These are phyloP conservation scores for Lasiodiplodia sp. DNA, from an alignment of 2,329 filamentous ascomycete genomes.

Conservation along the genomic window DNA sequence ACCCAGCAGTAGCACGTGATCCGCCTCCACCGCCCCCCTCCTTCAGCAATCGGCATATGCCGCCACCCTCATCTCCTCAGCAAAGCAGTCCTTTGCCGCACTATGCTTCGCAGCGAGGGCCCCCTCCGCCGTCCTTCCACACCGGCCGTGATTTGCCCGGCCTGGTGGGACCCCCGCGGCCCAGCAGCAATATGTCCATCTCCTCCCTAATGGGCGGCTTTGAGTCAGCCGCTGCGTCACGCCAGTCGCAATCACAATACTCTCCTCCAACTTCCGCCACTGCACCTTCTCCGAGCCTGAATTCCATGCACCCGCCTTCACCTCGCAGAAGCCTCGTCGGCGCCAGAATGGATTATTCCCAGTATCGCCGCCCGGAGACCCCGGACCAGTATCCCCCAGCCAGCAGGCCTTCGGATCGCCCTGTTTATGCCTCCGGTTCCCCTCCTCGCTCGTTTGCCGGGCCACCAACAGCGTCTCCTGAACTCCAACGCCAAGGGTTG, in stretches of 20 bases:
- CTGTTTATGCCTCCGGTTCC: slow-evolving; percentile 40
- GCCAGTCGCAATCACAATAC: slow-evolving; percentile 51
- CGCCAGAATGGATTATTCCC: slow-evolving; percentile 43
- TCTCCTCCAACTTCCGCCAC: slow-evolving; percentile 50
- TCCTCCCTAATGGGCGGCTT: slow-evolving; percentile 71
- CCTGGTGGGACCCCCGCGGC: slow-evolving; percentile 60
- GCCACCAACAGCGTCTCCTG: slow-evolving; percentile 39
- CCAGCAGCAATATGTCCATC: slow-evolving; percentile 74
- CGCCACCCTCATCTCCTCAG: slow-evolving; percentile 57
- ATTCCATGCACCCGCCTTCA: slow-evolving; percentile 57
- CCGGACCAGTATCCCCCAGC: slow-evolving; percentile 46
- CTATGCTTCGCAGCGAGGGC: slow-evolving; percentile 51
- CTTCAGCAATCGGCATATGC: slow-evolving; percentile 56
- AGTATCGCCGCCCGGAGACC: slow-evolving; percentile 46
- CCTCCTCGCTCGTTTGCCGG: slow-evolving; percentile 38
- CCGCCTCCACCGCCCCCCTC: slow-evolving; percentile 49
- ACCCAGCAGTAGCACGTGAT: slow-evolving; percentile 45
- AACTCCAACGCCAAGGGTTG: slow-evolving; percentile 43
- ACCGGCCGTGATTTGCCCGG: slow-evolving; percentile 63
- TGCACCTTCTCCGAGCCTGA: slow-evolving; percentile 46
- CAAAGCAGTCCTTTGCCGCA: slow-evolving; percentile 47
- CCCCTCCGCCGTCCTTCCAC: slow-evolving; percentile 54
- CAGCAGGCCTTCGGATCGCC: slow-evolving; percentile 40
- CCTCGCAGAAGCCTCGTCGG: slow-evolving; percentile 46
- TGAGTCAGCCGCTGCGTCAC: slow-evolving; percentile 52